These are phyloP conservation scores for Citrus reticulata DNA, from an alignment of 345 rosid species.

Conservation along the genomic window DNA sequence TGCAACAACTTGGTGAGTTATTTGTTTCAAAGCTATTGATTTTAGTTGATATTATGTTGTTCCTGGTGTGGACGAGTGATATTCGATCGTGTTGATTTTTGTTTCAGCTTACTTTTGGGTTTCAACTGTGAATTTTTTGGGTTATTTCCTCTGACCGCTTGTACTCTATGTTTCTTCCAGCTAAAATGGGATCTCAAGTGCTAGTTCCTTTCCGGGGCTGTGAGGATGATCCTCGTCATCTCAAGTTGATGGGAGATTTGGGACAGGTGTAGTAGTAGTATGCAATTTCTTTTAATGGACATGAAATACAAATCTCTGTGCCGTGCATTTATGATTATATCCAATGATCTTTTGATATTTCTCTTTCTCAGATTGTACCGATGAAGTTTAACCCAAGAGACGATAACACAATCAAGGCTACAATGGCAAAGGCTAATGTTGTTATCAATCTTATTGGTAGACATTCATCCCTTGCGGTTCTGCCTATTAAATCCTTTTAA, in stretches of 20 bases:
- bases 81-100: neutral
- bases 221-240: slow-evolving; percentile 89
- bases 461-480: slow-evolving; percentile 2
- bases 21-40: neutral
- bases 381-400: slow-evolving; percentile 91
- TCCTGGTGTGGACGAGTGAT: neutral
- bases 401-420: slow-evolving; percentile 91
- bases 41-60: neutral
- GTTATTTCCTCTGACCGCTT: neutral
- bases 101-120: neutral
- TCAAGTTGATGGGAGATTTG: slow-evolving; percentile 99
- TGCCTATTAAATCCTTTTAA: neutral
- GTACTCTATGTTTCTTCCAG: slow-evolving; percentile 32
- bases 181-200: slow-evolving; percentile 96
- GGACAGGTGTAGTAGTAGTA: slow-evolving; percentile 65
- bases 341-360: slow-evolving; percentile 10
- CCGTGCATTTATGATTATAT: neutral
- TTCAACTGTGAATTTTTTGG: neutral
- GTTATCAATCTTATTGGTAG: slow-evolving; percentile 95
- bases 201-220: slow-evolving; percentile 95
- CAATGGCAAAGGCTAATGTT: slow-evolving; percentile 98
- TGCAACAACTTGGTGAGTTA: slow-evolving; percentile 93
- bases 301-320: neutral
- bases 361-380: slow-evolving; percentile 70
- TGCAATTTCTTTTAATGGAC: neutral